Conservation (phyloP, 1,284 basidiomycete species). For the Ceratobasidium sp. region DNA sequence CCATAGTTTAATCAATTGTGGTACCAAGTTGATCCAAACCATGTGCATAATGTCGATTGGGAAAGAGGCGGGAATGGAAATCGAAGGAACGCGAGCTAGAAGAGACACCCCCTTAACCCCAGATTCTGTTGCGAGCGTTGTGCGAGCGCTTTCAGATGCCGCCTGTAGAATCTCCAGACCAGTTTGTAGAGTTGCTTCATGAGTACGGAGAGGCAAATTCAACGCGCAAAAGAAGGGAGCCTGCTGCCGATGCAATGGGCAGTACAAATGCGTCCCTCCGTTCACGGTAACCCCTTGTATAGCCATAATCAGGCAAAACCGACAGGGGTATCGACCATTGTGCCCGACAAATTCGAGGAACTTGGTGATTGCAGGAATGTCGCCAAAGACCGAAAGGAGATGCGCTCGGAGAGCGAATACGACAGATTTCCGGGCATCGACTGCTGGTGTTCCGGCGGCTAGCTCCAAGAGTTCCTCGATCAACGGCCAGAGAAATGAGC, state of each 20-base stretch:
- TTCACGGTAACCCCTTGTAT: conserved; percentile 8
- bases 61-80: conserved; percentile 17
- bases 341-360: conserved; percentile 44
- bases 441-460: neutral
- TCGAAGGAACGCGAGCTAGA: conserved; percentile 9
- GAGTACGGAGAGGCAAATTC: conserved; percentile 18
- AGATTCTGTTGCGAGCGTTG: conserved; percentile 1
- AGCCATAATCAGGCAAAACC: conserved; percentile 34
- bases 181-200: neutral
- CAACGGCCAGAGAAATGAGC: conserved; percentile 46
- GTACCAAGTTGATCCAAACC: conserved; percentile 16
- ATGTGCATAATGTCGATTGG: conserved; percentile 37
- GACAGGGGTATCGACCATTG: conserved; percentile 42
- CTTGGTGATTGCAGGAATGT: conserved; percentile 48
- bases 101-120: conserved; percentile 25
- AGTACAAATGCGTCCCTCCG: conserved; percentile 20
- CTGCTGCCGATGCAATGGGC: conserved; percentile 32
- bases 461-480: conserved; percentile 39
- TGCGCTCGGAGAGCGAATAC: conserved; percentile 44
- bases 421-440: neutral
- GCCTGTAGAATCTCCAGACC: neutral
- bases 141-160: neutral
- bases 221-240: neutral
- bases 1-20: conserved; percentile 6
- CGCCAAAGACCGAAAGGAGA: conserved; percentile 45